Evolutionary conservation across 805 yeast genomes (phyloP), one percentile per base, ranked within the genome.

Genomic region (Candida caryicola): DNA sequence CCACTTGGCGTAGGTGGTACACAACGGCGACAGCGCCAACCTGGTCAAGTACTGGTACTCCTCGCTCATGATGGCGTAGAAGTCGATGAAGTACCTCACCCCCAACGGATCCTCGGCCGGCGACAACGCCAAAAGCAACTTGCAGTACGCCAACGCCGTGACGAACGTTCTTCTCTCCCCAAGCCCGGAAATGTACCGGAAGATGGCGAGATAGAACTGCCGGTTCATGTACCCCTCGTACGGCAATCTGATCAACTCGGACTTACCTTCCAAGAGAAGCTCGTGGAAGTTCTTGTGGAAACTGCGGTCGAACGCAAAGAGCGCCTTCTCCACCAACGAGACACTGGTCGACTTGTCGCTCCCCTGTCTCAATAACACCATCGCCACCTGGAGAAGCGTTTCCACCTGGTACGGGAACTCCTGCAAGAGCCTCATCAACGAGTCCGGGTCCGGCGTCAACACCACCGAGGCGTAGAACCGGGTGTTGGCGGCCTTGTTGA

Each of bases 61-160:
- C 23, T 73, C 80, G 26, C 85, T 69, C 60, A 78, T 64, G 3
- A 85, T 63, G 3, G 91, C 81, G 53, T 85, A 88, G 52, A 76
- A 81, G 55, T 89, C 96, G 48, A 89, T 79, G 57, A 87, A 85
- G 52, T 82, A 82, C 45, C 95, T 72, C 9, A 83, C 88, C 16
- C 95, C 95, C 36, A 82, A 65, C 1, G 95, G 95, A 64, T 89
- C 96, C 40, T 82, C 85, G 2, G 79, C 72, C 1, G 95, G 95
- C 25, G 77, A 69, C 21, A 89, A 62, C 2, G 89, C 76, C 45
- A 85, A 66, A 34, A 88, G 64, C 4, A 82, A 66, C 55, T 85
- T 87, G 50, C 85, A 76, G 66, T 82, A 88, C 29, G 79, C 77
- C 30, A 85, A 72, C 0, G 95, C 95, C 0, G 96, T 88, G 41